Conservation (phyloP, 225 moss, liverwort and hornwort species). For the Rhytidiadelphus loreus region DNA sequence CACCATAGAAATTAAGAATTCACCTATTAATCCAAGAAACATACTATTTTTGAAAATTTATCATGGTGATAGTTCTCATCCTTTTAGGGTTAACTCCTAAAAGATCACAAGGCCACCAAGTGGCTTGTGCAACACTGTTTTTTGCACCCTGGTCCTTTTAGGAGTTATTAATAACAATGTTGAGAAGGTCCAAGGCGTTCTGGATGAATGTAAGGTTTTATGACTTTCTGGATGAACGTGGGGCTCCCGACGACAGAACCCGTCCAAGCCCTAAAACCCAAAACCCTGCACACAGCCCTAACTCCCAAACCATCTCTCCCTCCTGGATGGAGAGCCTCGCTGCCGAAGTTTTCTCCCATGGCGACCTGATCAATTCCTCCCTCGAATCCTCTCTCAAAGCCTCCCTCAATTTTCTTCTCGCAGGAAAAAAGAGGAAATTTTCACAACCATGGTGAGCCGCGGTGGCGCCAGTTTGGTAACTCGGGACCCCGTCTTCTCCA, state of each 20-base stretch:
- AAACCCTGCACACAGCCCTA: constrained; percentile 5
- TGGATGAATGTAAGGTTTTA: background rate
- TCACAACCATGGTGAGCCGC: constrained; percentile 25
- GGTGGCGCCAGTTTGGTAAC: constrained; percentile 53
- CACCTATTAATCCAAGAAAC: background rate
- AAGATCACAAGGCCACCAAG: too few relatives aligned
- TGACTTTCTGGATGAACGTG: background rate
- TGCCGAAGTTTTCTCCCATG: background rate
- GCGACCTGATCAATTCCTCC: background rate
- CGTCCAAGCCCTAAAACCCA: constrained; percentile 2
- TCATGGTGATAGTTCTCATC: too few relatives aligned
- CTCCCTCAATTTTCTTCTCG: background rate
- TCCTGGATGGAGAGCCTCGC: background rate
- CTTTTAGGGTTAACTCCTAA: too few relatives aligned
- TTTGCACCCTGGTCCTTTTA: too few relatives aligned
- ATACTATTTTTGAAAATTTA: too few relatives aligned
- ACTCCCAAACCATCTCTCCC: background rate
- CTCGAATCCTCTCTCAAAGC: too few relatives aligned
- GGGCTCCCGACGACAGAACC: background rate
- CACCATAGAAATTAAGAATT: too few relatives aligned
- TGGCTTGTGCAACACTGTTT: too few relatives aligned
- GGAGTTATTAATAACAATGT: background rate
- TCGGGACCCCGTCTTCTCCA: constrained; percentile 55
- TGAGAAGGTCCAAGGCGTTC: background rate
- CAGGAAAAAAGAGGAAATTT: background rate